Base-by-base conservation (phyloP, 768 basidiomycete genomes). In the Leucosporidium yakuticum region DNA sequence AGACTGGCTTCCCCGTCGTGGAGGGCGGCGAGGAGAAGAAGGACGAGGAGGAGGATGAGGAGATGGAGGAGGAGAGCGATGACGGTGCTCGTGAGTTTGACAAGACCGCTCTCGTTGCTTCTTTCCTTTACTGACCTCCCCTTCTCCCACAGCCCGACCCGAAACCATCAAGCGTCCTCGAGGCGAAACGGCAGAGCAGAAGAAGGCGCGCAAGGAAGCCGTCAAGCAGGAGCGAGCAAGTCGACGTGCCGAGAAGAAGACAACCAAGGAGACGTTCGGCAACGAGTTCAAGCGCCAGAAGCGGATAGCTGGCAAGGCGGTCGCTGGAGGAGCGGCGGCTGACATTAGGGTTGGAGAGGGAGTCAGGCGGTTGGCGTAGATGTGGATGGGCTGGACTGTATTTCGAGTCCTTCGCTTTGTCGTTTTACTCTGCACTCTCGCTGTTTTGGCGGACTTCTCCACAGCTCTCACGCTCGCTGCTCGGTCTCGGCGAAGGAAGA, bases 1-100 rank as follows among this genome's bases (percentile, higher is more conserved):
- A 84, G 71, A 91, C 89, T 0, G 91, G 91, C 4, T 79, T 93
- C 14, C 92, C 91, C 4, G 77, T 80, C 34, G 80, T 88, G 32
- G 72, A 77, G 12, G 79, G 80, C 27, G 73, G 71, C 14, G 68
- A 71, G n/a, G 77, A 69, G 73, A 4, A 69, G 65, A 5, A 23
- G 60, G 62, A 51, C 31, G 31, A 57, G 70, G 27, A 73, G 50
- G 29, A 68, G 27, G 74, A 77, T 39, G 53, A 76, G 17, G 80
- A 80, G 44, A 74, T 77, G 58, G 79, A 80, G 39, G 77, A 76
- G 14, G 76, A 79, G 25, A 75, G 74, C 17, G 75, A 76, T 17
- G 74, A 74, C 27, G 78, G 80, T 31, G 75, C 68, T 27, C 56
- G 70, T 75, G 60, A 62, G 67, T 54, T 34, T 49, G 31, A 62